Evolutionary conservation across 257 asterid species (phyloP).

Genomic region (Datura wrightii): DNA sequence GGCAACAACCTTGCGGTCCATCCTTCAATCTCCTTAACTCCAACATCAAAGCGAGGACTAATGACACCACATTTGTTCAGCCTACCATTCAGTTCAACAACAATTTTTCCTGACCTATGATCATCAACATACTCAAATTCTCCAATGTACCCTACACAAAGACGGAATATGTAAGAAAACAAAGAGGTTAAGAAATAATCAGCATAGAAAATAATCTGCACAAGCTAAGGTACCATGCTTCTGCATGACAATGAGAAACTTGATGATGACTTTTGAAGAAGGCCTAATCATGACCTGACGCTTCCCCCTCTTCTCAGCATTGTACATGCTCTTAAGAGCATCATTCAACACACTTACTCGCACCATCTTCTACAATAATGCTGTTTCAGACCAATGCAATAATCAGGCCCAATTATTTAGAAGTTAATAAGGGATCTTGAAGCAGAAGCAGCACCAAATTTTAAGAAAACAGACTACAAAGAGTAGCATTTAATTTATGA

Average conservation of each 20-base stretch:
- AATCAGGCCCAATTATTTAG: neutral
- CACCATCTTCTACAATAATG: slow-evolving; percentile 38
- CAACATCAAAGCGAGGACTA: slow-evolving; percentile 51
- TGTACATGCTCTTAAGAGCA: slow-evolving; percentile 53
- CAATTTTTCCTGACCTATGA: slow-evolving; percentile 52
- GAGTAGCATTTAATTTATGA: neutral
- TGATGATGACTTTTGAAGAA: slow-evolving; percentile 48
- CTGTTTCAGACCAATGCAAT: neutral
- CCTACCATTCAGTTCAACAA: slow-evolving; percentile 49
- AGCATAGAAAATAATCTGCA: neutral
- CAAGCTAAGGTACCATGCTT: slow-evolving; percentile 42
- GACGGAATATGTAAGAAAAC: neutral
- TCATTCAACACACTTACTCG: slow-evolving; percentile 49
- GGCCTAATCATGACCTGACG: slow-evolving; percentile 51
- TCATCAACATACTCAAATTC: slow-evolving; percentile 51
- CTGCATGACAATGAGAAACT: slow-evolving; percentile 51
- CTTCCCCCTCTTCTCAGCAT: slow-evolving; percentile 49
- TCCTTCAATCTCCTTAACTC: slow-evolving; percentile 48
- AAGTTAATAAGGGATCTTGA: neutral
- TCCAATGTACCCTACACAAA: slow-evolving; percentile 41
- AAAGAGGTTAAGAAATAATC: neutral
- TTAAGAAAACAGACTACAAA: neutral
- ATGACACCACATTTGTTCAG: slow-evolving; percentile 52
- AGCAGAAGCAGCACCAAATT: neutral
- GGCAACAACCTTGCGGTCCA: slow-evolving; percentile 54